Base-by-base conservation (phyloP, 1,139 yeast species). In the Hanseniaspora gamundiae region DNA sequence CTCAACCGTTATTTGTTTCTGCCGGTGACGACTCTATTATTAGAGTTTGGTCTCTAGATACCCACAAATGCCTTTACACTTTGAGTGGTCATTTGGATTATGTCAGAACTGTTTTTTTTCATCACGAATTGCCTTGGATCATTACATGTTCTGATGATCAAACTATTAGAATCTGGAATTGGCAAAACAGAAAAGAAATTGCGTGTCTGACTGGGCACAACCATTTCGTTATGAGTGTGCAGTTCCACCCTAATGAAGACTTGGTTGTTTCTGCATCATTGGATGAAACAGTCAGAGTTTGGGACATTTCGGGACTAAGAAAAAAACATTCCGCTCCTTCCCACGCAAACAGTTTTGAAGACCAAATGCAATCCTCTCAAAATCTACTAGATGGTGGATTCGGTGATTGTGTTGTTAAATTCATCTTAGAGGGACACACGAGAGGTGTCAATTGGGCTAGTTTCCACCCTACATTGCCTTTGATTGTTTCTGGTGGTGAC, bases 371-470 rank as follows among this genome's bases (percentile, higher is more conserved):
- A 40, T 59, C 65, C 38, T 83, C 77, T 57, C 81, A 76, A 53
- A 70, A 76, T 50, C 82, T 86, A 43, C 84, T 82, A 58, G 95
- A 86, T 63, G 96, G 91, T 59, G 85, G 88, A 43, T 88, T 88
- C 66, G 97, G 97, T 42, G 95, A 87, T 60, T 95, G 95, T 38
- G 80, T 87, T 49, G 97, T 91, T 47, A 93, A 93, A 66, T 93
- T 85, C 61, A 95, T 93, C 21, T 73, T 93, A 51, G 98, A 93
- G 64, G 98, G 98, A 42, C 99, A 93, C 62, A 95, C 93, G 57
- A 81, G 95, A 61, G 98, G 97, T 57, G 98, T 93, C 57, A 91
- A 93, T 61, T 91, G 94, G 94, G 98, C 96, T 26, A 71, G 94
- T 26, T 93, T 93, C 77, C 99, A 93, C 61, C 98, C 98, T 41